phyloP scores from a whole-genome alignment of 2,329 filamentous ascomycete species.

The Onygenales sp. region DNA sequence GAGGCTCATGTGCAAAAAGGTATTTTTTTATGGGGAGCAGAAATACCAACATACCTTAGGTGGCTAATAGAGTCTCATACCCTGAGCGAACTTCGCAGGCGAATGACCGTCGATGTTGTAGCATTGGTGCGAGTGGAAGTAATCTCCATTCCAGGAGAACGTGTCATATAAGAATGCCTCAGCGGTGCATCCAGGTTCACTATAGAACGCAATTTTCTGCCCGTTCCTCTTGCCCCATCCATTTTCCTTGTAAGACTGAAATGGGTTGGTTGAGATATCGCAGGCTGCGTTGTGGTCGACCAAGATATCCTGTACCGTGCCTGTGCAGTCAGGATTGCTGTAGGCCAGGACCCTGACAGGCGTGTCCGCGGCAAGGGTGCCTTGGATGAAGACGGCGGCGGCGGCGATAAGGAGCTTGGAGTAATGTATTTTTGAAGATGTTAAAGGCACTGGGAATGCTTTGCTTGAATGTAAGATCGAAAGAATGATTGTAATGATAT shows the following conservation, averaged over 20 bases:
- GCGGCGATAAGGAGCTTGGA: neutral
- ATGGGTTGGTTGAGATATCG: neutral
- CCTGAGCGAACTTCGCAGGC: neutral
- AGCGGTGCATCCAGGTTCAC: neutral
- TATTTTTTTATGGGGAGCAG: constrained; percentile 1
- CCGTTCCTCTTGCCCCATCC: neutral
- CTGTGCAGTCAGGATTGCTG: neutral
- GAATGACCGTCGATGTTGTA: neutral
- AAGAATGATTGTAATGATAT: no score
- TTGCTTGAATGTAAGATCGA: neutral
- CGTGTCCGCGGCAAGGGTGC: neutral
- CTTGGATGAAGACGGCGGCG: neutral
- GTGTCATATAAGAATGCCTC: neutral
- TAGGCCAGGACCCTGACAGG: neutral
- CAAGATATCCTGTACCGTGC: neutral
- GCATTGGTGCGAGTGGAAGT: neutral
- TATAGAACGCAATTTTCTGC: neutral
- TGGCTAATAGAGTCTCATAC: neutral
- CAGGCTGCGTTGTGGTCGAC: neutral
- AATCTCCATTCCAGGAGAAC: neutral
- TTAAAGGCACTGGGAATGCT: neutral
- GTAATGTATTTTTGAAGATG: neutral
- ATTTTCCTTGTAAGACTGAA: neutral
- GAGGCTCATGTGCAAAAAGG: no score
- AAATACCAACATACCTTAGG: constrained; percentile 7